phyloP scores from a whole-genome alignment of 129 eudicot genomes.

The Flaveria bidentis region DNA sequence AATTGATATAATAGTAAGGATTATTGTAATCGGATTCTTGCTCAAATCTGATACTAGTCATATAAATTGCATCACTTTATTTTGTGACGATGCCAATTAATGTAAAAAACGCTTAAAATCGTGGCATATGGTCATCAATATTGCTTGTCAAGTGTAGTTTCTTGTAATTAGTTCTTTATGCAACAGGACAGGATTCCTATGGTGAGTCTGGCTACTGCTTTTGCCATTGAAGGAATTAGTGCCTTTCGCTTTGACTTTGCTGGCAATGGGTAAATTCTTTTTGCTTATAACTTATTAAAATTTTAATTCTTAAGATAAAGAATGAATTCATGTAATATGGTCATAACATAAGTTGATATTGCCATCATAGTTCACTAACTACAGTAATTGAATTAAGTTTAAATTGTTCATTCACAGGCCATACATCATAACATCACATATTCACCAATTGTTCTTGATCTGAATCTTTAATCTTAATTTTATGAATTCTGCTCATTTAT shows the following conservation, averaged over 20 bases:
- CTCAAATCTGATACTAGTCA: neutral
- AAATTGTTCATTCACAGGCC: neutral
- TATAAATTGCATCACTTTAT: neutral
- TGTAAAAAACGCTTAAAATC: neutral
- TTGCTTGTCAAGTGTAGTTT: constrained; percentile 10
- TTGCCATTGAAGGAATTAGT: constrained; percentile 63
- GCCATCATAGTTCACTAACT: neutral
- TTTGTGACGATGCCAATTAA: neutral
- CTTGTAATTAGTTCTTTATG: neutral
- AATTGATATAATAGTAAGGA: neutral
- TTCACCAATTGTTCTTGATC: neutral
- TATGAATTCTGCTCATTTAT: neutral
- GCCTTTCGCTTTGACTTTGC: constrained; percentile 87
- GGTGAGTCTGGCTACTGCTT: constrained; percentile 76
- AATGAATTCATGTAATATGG: too few relatives aligned
- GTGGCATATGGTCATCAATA: neutral
- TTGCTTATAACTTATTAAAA: constrained; percentile 2
- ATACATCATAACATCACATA: neutral
- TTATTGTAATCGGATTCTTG: neutral
- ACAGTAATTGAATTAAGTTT: neutral
- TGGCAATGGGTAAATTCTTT: constrained; percentile 71
- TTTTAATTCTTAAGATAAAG: neutral
- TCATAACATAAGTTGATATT: constrained; percentile 4
- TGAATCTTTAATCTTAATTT: neutral
- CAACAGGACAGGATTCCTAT: constrained; percentile 76